Conservation (phyloP, 1,139 yeast species). For the Citeromyces hawaiiensis region DNA sequence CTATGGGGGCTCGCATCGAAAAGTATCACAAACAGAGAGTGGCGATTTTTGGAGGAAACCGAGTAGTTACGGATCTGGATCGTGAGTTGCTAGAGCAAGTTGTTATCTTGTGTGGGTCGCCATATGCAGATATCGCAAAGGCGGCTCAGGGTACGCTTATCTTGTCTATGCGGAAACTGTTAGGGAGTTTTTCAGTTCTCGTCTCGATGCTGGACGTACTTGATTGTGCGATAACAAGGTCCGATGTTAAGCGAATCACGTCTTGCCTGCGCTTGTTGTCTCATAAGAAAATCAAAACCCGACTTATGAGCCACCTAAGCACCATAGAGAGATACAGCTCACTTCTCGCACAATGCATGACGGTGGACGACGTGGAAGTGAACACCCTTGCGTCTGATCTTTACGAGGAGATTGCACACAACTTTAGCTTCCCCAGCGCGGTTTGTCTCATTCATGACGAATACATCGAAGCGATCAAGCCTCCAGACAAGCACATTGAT, state of each 20-base stretch:
- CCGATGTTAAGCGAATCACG: slow-evolving; percentile 47
- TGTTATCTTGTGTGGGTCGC: slow-evolving; percentile 54
- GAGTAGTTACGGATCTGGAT: slow-evolving; percentile 62
- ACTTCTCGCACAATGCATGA: slow-evolving; percentile 27
- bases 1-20: slow-evolving; percentile 66
- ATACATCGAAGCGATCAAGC: slow-evolving; percentile 39
- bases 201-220: slow-evolving; percentile 38
- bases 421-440: slow-evolving; percentile 43
- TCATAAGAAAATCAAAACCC: slow-evolving; percentile 22
- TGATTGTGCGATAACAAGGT: slow-evolving; percentile 34
- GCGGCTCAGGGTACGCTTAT: slow-evolving; percentile 63
- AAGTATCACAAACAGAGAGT: slow-evolving; percentile 69
- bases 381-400: slow-evolving; percentile 36
- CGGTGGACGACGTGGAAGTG: slow-evolving; percentile 44
- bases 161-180: slow-evolving; percentile 60
- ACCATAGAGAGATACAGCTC: slow-evolving; percentile 13
- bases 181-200: slow-evolving; percentile 51
- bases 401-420: slow-evolving; percentile 29
- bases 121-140: slow-evolving; percentile 55
- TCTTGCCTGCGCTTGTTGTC: slow-evolving; percentile 52
- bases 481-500: slow-evolving; percentile 47
- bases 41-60: slow-evolving; percentile 60
- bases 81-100: slow-evolving; percentile 52
- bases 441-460: slow-evolving; percentile 39
- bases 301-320: slow-evolving; percentile 6